Evolutionary conservation across 106 monocot species (phyloP).

Genomic region (Allium cepa): DNA sequence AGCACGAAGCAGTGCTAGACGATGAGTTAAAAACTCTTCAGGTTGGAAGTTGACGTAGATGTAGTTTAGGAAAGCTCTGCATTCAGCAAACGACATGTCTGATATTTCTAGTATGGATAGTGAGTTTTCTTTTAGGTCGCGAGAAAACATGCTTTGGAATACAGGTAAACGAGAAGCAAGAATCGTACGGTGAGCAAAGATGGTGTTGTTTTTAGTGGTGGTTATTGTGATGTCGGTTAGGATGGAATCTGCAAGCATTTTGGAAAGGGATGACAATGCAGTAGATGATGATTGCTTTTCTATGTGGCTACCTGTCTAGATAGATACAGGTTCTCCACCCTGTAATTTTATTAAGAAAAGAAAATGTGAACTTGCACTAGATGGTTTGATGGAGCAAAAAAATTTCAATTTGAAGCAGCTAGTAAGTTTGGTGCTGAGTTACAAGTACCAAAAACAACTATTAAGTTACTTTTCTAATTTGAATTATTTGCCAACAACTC

Average conservation of each 20-base stretch:
- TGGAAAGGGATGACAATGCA: slow-evolving; percentile 38
- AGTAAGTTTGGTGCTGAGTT: no score
- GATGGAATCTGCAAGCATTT: slow-evolving; percentile 66
- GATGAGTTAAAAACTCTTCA: slow-evolving; percentile 60
- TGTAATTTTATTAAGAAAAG: slow-evolving; percentile 7
- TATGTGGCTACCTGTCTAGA: slow-evolving; percentile 52
- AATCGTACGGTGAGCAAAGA: slow-evolving; percentile 75
- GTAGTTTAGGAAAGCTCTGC: slow-evolving; percentile 73
- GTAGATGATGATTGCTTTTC: slow-evolving; percentile 26
- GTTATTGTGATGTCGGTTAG: slow-evolving; percentile 84
- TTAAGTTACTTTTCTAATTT: no score
- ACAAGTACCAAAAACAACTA: no score
- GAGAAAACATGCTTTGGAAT: slow-evolving; percentile 91
- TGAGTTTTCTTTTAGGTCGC: slow-evolving; percentile 73
- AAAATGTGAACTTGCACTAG: no score
- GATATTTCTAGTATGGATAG: slow-evolving; percentile 71
- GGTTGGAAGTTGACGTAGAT: slow-evolving; percentile 55
- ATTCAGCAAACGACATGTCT: slow-evolving; percentile 73
- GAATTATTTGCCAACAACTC: no score
- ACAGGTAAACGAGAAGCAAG: slow-evolving; percentile 70
- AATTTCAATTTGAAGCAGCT: no score
- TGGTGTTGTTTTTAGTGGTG: slow-evolving; percentile 44
- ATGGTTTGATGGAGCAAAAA: no score
- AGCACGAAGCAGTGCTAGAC: slow-evolving; percentile 61
- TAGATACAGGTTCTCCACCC: slow-evolving; percentile 74